These are phyloP conservation scores for Sporisorium scitamineum DNA, from an alignment of 1,284 basidiomycete species.

Conservation along the genomic window DNA sequence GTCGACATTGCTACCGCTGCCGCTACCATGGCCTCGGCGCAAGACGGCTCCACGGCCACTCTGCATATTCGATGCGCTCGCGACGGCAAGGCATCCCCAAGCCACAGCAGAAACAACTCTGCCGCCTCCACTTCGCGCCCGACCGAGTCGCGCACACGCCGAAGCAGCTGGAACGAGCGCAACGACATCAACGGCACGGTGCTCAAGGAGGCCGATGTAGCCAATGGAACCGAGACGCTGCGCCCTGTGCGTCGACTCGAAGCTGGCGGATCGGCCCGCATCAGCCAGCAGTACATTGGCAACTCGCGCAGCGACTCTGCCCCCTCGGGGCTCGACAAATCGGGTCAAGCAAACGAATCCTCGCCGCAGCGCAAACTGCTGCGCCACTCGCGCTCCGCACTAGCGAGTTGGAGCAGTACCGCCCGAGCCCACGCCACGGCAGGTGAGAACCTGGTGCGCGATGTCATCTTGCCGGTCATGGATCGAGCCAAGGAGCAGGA, in stretches of 20 bases:
- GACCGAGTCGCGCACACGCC: slow-evolving; percentile 29
- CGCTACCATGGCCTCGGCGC: slow-evolving; percentile 41
- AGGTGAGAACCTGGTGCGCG: slow-evolving; percentile 52
- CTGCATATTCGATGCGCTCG: slow-evolving; percentile 43
- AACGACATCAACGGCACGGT: slow-evolving; percentile 79
- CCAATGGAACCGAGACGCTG: slow-evolving; percentile 79
- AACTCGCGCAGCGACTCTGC: slow-evolving; percentile 42
- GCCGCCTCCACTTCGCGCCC: slow-evolving; percentile 29
- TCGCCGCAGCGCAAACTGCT: slow-evolving; percentile 19
- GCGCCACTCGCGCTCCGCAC: slow-evolving; percentile 45
- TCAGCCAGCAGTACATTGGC: slow-evolving; percentile 85
- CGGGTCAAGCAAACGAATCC: background rate
- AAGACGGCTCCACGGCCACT: slow-evolving; percentile 40
- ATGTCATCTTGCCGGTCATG: slow-evolving; percentile 60
- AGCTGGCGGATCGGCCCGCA: slow-evolving; percentile 78
- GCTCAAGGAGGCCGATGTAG: slow-evolving; percentile 80
- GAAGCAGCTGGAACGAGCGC: slow-evolving; percentile 72
- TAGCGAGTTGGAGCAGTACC: slow-evolving; percentile 32
- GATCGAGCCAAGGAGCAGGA: slow-evolving; percentile 72
- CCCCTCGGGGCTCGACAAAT: slow-evolving; percentile 26
- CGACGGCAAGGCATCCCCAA: slow-evolving; percentile 46
- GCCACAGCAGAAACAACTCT: slow-evolving; percentile 36
- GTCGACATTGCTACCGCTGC: slow-evolving; percentile 45
- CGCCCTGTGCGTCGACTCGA: slow-evolving; percentile 92
- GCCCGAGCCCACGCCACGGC: slow-evolving; percentile 42